Evolutionary conservation across 2,329 filamentous ascomycete species (phyloP).

Genomic region (Apiospora hydei): DNA sequence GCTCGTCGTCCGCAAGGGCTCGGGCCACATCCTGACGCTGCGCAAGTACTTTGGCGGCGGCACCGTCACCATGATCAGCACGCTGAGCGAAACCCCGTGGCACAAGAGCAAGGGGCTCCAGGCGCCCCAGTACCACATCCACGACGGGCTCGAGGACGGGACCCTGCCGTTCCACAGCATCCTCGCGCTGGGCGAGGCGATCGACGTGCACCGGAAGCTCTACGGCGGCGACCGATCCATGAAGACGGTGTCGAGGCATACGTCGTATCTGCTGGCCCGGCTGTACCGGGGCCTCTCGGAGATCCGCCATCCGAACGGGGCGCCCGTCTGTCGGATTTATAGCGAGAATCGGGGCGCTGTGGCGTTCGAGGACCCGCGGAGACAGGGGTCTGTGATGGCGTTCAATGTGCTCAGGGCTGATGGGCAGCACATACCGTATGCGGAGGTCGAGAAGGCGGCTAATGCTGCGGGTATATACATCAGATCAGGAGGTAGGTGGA

Average conservation of each 20-base stretch:
- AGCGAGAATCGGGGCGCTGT: conserved; percentile 38
- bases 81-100: conserved; percentile 43
- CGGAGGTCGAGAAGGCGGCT: conserved; percentile 64
- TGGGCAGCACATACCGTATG: conserved; percentile 62
- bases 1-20: conserved; percentile 62
- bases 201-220: conserved; percentile 61
- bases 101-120: conserved; percentile 33
- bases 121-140: conserved; percentile 51
- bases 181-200: conserved; percentile 66
- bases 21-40: conserved; percentile 61
- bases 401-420: conserved; percentile 66
- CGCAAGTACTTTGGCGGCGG: conserved; percentile 73
- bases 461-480: conserved; percentile 64
- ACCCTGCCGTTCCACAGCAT: conserved; percentile 72
- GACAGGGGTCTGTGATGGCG: conserved; percentile 68
- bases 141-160: conserved; percentile 71
- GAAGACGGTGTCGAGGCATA: conserved; percentile 65
- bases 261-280: conserved; percentile 57
- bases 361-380: conserved; percentile 57
- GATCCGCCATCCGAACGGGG: conserved; percentile 62
- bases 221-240: conserved; percentile 57
- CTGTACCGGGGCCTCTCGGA: conserved; percentile 55
- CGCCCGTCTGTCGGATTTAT: conserved; percentile 61
- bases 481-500: conserved; percentile 58
- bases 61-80: conserved; percentile 67